Evolutionary conservation across 2,329 filamentous ascomycete genomes (phyloP).

Genomic region (Cladophialophora yegresii): DNA sequence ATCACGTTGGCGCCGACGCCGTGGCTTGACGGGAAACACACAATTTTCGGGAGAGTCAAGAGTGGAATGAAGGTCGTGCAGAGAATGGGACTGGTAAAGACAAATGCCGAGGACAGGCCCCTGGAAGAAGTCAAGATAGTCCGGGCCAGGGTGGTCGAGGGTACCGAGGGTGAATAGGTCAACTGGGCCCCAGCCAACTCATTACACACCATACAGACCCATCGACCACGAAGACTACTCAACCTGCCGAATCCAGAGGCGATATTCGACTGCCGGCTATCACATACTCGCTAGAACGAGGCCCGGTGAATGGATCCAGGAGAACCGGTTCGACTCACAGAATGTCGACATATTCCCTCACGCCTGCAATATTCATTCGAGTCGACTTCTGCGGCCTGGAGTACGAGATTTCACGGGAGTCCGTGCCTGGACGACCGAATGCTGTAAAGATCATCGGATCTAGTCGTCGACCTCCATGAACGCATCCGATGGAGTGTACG

Average conservation of each 20-base stretch:
- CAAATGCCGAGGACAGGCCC: slow-evolving; percentile 76
- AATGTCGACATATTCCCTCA: not conserved
- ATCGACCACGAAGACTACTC: not conserved
- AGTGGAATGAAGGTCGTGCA: slow-evolving; percentile 79
- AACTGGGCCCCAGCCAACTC: not conserved
- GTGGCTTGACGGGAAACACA: slow-evolving; percentile 96
- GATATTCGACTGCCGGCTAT: not conserved
- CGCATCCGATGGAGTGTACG: not conserved
- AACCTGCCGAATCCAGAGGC: not conserved
- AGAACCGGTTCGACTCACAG: not conserved
- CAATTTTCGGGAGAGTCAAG: slow-evolving; percentile 91
- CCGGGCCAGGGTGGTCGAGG: slow-evolving; percentile 68
- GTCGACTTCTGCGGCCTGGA: not conserved
- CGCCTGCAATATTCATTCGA: not conserved
- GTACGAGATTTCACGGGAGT: not conserved
- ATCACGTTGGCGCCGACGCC: slow-evolving; percentile 91
- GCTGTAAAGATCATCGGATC: not conserved
- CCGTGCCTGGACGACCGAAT: not conserved
- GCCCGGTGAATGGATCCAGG: not conserved
- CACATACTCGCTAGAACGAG: not conserved
- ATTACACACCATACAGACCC: not conserved
- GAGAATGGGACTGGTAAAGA: slow-evolving; percentile 85
- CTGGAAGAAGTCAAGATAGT: slow-evolving; percentile 79
- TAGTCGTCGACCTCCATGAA: not conserved
- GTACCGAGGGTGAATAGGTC: slow-evolving; percentile 16